Evolutionary conservation across 208 protist genomes (phyloP).

Genomic region (Herpetomonas tarakana): DNA sequence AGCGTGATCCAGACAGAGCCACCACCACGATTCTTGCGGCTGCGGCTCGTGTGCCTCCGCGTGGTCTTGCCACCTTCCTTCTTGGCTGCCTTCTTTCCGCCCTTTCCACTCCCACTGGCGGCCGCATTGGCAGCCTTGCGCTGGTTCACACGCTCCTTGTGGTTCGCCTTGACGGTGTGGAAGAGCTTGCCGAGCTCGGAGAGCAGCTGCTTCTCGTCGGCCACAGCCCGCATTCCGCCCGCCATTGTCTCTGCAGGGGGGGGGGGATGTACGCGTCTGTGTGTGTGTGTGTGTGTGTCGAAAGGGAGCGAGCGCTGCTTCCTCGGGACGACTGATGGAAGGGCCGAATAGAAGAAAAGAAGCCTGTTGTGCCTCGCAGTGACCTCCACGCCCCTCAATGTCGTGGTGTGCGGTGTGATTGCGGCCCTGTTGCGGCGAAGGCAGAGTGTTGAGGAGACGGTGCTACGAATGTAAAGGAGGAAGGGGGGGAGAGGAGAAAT

Average conservation of each 20-base stretch:
- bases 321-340: too few relatives aligned
- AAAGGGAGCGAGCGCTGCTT: too few relatives aligned
- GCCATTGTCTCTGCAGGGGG: neutral
- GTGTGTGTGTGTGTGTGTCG: too few relatives aligned
- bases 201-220: conserved; percentile 63
- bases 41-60: conserved; percentile 10
- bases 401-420: too few relatives aligned
- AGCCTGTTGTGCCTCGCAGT: too few relatives aligned
- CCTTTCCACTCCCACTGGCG: neutral
- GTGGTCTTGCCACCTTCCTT: conserved; percentile 9
- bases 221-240: conserved; percentile 15
- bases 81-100: conserved; percentile 1
- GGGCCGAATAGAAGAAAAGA: too few relatives aligned
- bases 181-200: conserved; percentile 59
- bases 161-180: conserved; percentile 56
- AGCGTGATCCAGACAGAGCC: conserved; percentile 78
- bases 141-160: conserved; percentile 37
- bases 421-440: too few relatives aligned
- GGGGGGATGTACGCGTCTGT: too few relatives aligned
- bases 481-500: neutral
- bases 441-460: too few relatives aligned
- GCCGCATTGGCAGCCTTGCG: conserved; percentile 2
- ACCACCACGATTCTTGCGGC: conserved; percentile 22
- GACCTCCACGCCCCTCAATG: too few relatives aligned
- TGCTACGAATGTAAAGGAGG: too few relatives aligned